Conservation (phyloP, 192 early-diverging fungal species). For the Umbelopsis vinacea region DNA sequence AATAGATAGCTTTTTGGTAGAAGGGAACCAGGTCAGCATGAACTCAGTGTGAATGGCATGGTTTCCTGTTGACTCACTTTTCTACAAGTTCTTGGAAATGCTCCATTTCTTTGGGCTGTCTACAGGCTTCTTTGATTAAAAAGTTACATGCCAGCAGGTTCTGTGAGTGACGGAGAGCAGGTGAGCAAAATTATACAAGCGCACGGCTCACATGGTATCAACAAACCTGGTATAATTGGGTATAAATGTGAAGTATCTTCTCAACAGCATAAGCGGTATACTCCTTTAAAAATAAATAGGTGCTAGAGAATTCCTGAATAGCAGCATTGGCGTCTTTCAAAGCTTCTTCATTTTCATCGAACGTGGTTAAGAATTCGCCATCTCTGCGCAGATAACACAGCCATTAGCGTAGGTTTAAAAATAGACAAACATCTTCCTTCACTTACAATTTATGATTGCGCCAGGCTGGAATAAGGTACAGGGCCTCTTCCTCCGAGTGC, state of each 20-base stretch:
- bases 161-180: not conserved
- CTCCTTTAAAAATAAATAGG: slow-evolving; percentile 60
- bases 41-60: slow-evolving; percentile 22
- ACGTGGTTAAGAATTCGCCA: slow-evolving; percentile 49
- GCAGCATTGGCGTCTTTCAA: slow-evolving; percentile 43
- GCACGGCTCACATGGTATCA: not conserved
- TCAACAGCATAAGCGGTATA: slow-evolving; percentile 52
- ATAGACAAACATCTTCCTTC: not conserved
- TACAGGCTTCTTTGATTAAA: slow-evolving; percentile 31
- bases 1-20: slow-evolving; percentile 35
- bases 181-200: not conserved
- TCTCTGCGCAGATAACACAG: slow-evolving; percentile 27
- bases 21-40: too few relatives aligned
- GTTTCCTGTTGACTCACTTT: slow-evolving; percentile 37
- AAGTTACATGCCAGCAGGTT: not conserved
- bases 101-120: slow-evolving; percentile 46
- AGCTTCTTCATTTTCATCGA: slow-evolving; percentile 44
- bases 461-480: not conserved
- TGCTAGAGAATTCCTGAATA: slow-evolving; percentile 53
- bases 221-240: slow-evolving; percentile 45
- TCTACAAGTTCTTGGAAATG: slow-evolving; percentile 57
- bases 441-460: slow-evolving; percentile 18
- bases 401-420: not conserved
- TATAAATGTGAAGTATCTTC: slow-evolving; percentile 55
- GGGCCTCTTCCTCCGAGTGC: slow-evolving; percentile 14